Evolutionary conservation across 495 filamentous ascomycete species (phyloP).

Genomic region (Neurospora tetrasperma): DNA sequence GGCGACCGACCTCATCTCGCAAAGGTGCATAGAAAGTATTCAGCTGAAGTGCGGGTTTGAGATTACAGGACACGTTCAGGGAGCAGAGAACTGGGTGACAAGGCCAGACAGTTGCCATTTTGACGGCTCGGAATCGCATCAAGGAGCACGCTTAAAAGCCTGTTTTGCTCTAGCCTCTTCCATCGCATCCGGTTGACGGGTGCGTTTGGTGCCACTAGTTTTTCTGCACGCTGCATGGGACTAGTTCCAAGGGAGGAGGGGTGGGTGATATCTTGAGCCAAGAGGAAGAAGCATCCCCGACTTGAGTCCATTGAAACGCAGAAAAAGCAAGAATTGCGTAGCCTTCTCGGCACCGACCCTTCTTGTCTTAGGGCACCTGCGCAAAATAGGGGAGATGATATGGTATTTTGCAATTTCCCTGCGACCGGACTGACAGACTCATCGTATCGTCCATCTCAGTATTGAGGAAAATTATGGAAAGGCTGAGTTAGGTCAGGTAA

Average conservation of each 20-base stretch:
- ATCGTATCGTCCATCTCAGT: not conserved
- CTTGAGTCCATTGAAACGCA: not conserved
- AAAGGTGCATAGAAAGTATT: constrained; percentile 9
- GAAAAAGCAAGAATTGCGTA: constrained; percentile 5
- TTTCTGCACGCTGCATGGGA: constrained; percentile 19
- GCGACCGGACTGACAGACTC: not conserved
- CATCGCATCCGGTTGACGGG: constrained; percentile 9
- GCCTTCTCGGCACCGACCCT: not conserved
- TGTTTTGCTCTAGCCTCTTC: constrained; percentile 16
- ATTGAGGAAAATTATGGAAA: not conserved
- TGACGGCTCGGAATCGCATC: constrained; percentile 4
- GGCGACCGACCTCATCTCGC: constrained; percentile 4
- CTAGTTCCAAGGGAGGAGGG: constrained; percentile 3
- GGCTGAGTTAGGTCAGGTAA: not conserved
- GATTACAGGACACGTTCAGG: constrained; percentile 13
- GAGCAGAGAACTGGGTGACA: constrained; percentile 7
- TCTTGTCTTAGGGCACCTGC: not conserved
- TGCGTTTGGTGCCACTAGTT: constrained; percentile 16
- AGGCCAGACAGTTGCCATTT: constrained; percentile 1
- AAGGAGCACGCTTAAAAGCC: constrained; percentile 9
- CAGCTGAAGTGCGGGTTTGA: constrained; percentile 13
- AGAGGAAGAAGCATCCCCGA: constrained; percentile 1
- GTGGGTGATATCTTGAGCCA: constrained; percentile 2
- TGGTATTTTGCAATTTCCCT: not conserved
- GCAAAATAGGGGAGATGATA: not conserved